These are phyloP conservation scores for Suhomyces yuchorum DNA, from an alignment of 1,139 yeast species.

Conservation along the genomic window DNA sequence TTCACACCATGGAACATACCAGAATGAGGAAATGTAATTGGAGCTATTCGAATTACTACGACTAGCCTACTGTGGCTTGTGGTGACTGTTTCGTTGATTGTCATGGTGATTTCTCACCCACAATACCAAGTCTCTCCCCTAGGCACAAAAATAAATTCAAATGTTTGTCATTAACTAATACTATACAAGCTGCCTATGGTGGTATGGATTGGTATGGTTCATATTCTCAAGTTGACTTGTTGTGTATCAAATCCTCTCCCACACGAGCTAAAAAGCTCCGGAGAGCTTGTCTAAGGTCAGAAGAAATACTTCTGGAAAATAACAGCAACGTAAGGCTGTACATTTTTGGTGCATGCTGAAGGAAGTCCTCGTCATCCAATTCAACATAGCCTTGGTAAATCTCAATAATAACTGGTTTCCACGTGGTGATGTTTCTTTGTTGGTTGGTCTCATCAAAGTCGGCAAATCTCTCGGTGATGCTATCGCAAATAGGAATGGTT, in stretches of 20 bases:
- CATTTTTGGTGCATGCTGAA: constrained; percentile 60
- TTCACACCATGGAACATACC: no score
- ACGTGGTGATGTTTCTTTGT: constrained; percentile 76
- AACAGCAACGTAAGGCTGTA: constrained; percentile 69
- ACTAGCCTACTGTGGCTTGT: no score
- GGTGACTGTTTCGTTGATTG: no score
- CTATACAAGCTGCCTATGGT: not conserved
- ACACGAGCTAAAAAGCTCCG: constrained; percentile 67
- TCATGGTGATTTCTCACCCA: no score
- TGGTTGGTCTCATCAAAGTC: constrained; percentile 74
- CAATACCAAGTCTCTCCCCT: no score
- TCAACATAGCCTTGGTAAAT: constrained; percentile 80
- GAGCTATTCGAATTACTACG: no score
- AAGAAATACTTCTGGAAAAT: constrained; percentile 67
- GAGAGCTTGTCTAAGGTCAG: constrained; percentile 69
- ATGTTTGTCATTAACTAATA: not conserved
- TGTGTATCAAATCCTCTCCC: constrained; percentile 57
- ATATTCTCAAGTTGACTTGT: constrained; percentile 6
- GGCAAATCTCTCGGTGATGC: constrained; percentile 69
- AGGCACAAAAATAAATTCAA: no score
- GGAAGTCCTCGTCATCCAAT: constrained; percentile 76
- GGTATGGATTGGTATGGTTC: not conserved
- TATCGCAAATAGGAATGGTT: constrained; percentile 71
- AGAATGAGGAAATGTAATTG: no score
- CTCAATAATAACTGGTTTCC: constrained; percentile 92